Percentiles rank a stretch among this genome's conserved stretches.
phyloP scores from a whole-genome alignment of 1,284 basidiomycete genomes.

The Austropuccinia psidii region DNA sequence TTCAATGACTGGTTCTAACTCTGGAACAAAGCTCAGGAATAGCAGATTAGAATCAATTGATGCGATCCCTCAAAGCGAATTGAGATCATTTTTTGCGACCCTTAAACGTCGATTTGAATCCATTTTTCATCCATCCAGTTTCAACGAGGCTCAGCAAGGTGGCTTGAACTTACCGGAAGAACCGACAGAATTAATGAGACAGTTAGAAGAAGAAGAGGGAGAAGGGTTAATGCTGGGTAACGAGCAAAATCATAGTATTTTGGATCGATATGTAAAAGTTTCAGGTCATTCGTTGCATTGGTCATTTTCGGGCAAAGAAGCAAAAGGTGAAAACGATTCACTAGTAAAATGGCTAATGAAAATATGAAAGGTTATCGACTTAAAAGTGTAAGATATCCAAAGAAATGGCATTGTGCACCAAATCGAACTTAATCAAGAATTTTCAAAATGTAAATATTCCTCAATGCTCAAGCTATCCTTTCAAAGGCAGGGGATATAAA shows the following conservation, averaged over 20 bases:
- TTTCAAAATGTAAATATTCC: too few species aligned
- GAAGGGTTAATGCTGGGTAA: neutral
- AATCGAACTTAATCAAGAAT: too few species aligned
- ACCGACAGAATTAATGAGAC: constrained; percentile 8
- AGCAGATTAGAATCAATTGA: constrained; percentile 29
- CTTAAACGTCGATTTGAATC: constrained; percentile 22
- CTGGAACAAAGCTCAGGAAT: neutral
- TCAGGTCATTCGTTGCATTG: constrained; percentile 17
- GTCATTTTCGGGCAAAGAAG: constrained; percentile 14
- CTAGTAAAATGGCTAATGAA: constrained; percentile 23
- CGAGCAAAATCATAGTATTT: neutral
- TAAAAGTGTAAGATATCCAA: too few species aligned
- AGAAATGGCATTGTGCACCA: too few species aligned
- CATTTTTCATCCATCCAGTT: neutral
- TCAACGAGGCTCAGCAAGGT: too few species aligned
- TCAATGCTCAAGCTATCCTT: too few species aligned
- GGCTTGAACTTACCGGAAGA: constrained; percentile 18
- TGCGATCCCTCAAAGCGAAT: constrained; percentile 19
- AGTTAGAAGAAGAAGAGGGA: constrained; percentile 24
- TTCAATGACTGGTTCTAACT: neutral
- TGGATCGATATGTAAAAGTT: constrained; percentile 24
- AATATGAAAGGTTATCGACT: too few species aligned
- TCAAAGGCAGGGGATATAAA: too few species aligned
- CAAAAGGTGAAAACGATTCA: neutral
- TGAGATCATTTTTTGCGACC: constrained; percentile 13